Evolutionary conservation across 2,329 filamentous ascomycete species (phyloP).

Genomic region (Beauveria sp.): DNA sequence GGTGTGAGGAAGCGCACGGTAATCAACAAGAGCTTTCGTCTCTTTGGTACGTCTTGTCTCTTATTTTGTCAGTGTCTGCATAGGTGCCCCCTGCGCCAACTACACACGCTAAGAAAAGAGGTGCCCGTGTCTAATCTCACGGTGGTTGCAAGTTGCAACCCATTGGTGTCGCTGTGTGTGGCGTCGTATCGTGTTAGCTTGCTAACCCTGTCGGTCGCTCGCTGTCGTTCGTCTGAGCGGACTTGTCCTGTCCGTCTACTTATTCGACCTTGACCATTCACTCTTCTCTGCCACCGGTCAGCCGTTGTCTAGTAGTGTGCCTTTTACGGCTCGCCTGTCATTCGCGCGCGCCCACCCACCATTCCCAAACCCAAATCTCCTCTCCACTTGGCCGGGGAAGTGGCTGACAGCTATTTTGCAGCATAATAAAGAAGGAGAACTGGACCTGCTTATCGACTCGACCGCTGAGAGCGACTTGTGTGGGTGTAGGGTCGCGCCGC

Average conservation of each 20-base stretch:
- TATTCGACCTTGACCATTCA: background rate
- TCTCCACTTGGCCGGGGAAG: slow-evolving; percentile 1
- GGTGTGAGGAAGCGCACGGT: too few species aligned
- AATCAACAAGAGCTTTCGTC: too few species aligned
- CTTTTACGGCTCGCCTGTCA: background rate
- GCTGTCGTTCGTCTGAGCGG: background rate
- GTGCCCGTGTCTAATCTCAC: slow-evolving; percentile 5
- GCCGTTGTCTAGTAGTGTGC: background rate
- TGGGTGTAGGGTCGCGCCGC: background rate
- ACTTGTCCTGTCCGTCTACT: background rate
- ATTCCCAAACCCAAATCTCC: background rate
- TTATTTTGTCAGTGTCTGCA: background rate
- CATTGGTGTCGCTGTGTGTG: background rate
- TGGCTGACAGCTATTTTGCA: background rate
- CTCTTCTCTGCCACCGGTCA: background rate
- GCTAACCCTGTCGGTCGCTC: background rate
- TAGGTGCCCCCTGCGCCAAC: background rate
- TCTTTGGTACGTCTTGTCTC: background rate
- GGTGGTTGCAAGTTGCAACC: background rate
- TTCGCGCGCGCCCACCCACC: background rate
- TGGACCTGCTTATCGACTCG: background rate
- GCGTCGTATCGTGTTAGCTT: background rate
- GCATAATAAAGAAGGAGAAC: background rate
- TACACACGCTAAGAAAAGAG: background rate
- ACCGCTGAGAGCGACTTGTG: slow-evolving; percentile 9